A percentile compares a stretch with the other conserved stretches of the same genome.
Conservation (phyloP, 148 eudicot genomes). For the Amaranthus palmeri region DNA sequence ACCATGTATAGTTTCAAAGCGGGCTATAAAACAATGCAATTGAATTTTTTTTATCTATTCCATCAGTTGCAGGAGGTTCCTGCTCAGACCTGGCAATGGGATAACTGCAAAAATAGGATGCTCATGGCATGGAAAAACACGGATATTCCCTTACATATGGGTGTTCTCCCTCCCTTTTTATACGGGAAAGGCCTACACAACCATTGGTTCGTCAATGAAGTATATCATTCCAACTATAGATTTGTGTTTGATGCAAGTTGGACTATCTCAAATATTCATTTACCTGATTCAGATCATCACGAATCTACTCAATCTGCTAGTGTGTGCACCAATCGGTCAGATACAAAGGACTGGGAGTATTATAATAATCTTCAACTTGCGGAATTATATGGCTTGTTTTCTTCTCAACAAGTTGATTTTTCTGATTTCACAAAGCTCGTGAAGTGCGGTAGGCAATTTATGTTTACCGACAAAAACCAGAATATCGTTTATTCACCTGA, state of each 20-base stretch:
- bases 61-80: constrained; percentile 79
- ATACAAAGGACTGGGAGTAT: constrained; percentile 50
- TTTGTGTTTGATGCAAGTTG: constrained; percentile 81
- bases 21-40: constrained; percentile 12
- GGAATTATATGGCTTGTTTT: constrained; percentile 60
- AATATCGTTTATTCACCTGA: constrained; percentile 42
- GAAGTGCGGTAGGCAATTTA: constrained; percentile 44
- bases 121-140: constrained; percentile 87
- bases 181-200: constrained; percentile 73
- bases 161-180: constrained; percentile 86
- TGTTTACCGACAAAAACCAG: constrained; percentile 37
- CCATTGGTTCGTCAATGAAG: constrained; percentile 79
- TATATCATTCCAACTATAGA: constrained; percentile 60
- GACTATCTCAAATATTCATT: constrained; percentile 56
- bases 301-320: constrained; percentile 20
- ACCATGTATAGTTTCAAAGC: constrained; percentile 20
- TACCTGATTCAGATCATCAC: constrained; percentile 29
- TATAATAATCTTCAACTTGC: constrained; percentile 56
- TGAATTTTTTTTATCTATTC: constrained; percentile 26
- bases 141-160: constrained; percentile 74
- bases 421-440: constrained; percentile 49
- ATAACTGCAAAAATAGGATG: constrained; percentile 44
- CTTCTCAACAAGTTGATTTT: constrained; percentile 46
- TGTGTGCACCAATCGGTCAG: neutral
- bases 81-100: constrained; percentile 35